Evolutionary conservation across 1,139 yeast species (phyloP), one percentile per base, ranked within the genome.

Genomic region (Suhomyces yuchorum): DNA sequence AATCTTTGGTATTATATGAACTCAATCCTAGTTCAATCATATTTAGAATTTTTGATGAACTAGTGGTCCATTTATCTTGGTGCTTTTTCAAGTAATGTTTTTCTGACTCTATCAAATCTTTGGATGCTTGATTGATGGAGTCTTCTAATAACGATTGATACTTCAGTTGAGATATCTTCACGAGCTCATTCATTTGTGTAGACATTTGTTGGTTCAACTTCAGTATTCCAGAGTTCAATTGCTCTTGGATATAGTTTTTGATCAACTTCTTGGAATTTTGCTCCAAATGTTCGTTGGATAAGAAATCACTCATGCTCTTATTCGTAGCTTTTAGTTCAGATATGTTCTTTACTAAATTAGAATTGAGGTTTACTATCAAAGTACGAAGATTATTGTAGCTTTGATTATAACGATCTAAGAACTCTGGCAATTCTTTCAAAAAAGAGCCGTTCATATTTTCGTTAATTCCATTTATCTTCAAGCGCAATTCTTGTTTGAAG

Each of bases 391-490:
- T 40, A 11, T 35, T 44, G 22, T 50, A 50, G 22, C 48, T 55
- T 5, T 48, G 41, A 32, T 48, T 52, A 37, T 52, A 53, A 8
- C 47, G 45, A n/a, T 41, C 46, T n/a, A 56, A 47, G 32, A 52
- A 52, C 28, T 41, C 44, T 3, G 54, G 50, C 11, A 55, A 35
- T 3, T 54, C 55, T 18, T 46, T 43, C 15, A 53, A 36, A 12
- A 55, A 45, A 2, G 58, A 51, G 36, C 51, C 48, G 33, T 45
- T 48, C 26, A 47, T 35, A 41, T 51, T 51, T 12, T 51, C 48
- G n/a, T 42, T 44, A 18, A 55, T 51, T 14, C 42, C 42, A 7
- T 44, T 40, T n/a, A 53, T 38, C 20, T 47, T 51, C 8, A 26
- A 35, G 7, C 42, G 22, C 15, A 53, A 37, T 30, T 49, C 47